A percentile compares a stretch with the other conserved stretches of the same genome.
Conservation (phyloP, 768 basidiomycete genomes). For the Lentinus tigrinus region DNA sequence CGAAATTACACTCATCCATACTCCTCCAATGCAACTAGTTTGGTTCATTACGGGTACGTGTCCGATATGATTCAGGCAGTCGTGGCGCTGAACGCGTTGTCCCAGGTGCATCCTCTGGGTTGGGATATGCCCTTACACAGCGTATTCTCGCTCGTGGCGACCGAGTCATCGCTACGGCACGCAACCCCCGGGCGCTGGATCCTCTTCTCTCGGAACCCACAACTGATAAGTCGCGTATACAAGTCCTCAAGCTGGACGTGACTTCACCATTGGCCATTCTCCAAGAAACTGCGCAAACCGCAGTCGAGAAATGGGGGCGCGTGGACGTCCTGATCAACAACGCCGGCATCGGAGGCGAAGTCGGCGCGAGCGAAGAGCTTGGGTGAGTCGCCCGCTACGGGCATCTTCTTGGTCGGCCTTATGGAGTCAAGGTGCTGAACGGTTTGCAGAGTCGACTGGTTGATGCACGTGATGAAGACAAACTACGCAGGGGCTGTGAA, state of each 20-base stretch:
- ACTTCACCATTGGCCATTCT: slow-evolving; percentile 38
- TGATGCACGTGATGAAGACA: slow-evolving; percentile 33
- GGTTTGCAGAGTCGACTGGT: slow-evolving; percentile 18
- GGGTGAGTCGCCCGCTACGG: slow-evolving; percentile 29
- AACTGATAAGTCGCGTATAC: slow-evolving; percentile 35
- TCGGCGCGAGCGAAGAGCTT: slow-evolving; percentile 40
- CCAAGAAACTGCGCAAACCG: slow-evolving; percentile 33
- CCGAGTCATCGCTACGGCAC: slow-evolving; percentile 18
- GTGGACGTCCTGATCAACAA: slow-evolving; percentile 43
- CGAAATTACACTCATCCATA: too few species aligned
- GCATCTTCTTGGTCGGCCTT: neutral
- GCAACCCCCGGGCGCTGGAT: neutral
- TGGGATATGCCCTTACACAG: slow-evolving; percentile 26
- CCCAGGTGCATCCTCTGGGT: slow-evolving; percentile 26
- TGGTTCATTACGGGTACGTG: slow-evolving; percentile 27
- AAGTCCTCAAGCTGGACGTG: slow-evolving; percentile 51
- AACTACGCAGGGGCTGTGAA: slow-evolving; percentile 42
- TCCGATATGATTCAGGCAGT: neutral
- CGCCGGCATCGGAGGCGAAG: slow-evolving; percentile 38
- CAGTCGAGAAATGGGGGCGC: slow-evolving; percentile 26
- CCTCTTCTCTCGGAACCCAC: slow-evolving; percentile 15
- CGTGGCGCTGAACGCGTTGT: neutral
- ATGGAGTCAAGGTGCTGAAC: neutral
- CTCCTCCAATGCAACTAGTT: slow-evolving; percentile 3
- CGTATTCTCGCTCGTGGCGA: slow-evolving; percentile 27